Base-by-base conservation (phyloP, 1,284 basidiomycete genomes). In the Irpex lacteus region DNA sequence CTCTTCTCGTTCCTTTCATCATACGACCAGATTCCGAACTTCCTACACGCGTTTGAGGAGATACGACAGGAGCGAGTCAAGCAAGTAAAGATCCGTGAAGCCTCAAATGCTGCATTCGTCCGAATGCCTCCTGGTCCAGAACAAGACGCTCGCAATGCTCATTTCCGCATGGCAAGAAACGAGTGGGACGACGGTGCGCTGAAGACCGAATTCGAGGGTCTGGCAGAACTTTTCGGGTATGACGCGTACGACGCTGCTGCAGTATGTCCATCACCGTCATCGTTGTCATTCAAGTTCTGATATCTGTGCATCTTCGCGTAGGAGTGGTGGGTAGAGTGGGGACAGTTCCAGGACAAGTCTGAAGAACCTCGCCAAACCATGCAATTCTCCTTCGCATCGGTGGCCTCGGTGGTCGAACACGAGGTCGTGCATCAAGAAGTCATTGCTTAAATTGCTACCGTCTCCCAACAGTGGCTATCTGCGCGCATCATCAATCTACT, bases 31-130 rank as follows among this genome's bases (percentile, higher is more conserved):
- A 63, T 74, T 34, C 67, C 67, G 8, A 61, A 60, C 32, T 67
- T 74, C 15, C 64, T 73, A 3, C 65, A 67, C 44, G 71, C 71
- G 7, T 74, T 71, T 62, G 67, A 73, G 60, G 71, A 74, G 57
- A 65, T 74, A 8, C 69, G 72, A 5, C 64, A 69, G 53, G 47
- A 38, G 5, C 69, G 73, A 3, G 64, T 64, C 7, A 63, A 63
- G 18, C 19, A 57, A 2, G 66, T 72, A 15, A 60, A 65, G 53
- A 54, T 61, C 9, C 62, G 63, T 21, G 72, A 73, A 55, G 49
- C 60, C 13, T 55, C 62, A 9, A 69, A 67, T 37, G 63, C 64
- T 7, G 59, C 55, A 7, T 60, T 71, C 60, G 62, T 66, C 37
- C 52, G 60, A 44, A 54, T 70, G 11, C 66, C 69, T 15, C 61